Evolutionary conservation across 1,284 basidiomycete species (phyloP).

Genomic region (Kalmanozyma brasiliensis): DNA sequence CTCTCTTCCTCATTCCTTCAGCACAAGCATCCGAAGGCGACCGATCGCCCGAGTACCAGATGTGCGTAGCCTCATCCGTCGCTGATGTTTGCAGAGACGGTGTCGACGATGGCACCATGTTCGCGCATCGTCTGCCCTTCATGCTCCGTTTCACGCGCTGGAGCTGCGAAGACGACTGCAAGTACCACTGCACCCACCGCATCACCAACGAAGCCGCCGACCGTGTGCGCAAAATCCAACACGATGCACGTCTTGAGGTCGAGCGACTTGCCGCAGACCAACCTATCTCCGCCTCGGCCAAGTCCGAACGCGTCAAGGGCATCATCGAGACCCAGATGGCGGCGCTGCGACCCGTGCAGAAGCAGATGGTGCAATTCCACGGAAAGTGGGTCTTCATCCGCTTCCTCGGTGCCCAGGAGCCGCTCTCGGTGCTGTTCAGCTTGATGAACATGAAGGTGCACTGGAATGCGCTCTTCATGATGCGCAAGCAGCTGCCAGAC

Average conservation of each 20-base stretch:
- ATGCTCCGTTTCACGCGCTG: slow-evolving; percentile 71
- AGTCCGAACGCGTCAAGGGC: slow-evolving; percentile 8
- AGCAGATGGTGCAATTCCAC: slow-evolving; percentile 70
- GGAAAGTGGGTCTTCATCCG: slow-evolving; percentile 82
- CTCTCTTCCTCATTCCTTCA: slow-evolving; percentile 13
- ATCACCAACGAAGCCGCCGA: slow-evolving; percentile 76
- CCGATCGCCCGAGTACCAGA: slow-evolving; percentile 57
- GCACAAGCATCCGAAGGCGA: slow-evolving; percentile 62
- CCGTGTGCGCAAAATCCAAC: slow-evolving; percentile 60
- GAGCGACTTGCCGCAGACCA: slow-evolving; percentile 14
- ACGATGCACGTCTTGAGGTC: slow-evolving; percentile 56
- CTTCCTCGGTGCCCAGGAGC: slow-evolving; percentile 83
- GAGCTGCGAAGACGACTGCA: slow-evolving; percentile 88
- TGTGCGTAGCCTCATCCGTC: slow-evolving; percentile 59
- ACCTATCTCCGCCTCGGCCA: slow-evolving; percentile 11
- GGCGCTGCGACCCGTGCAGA: slow-evolving; percentile 54
- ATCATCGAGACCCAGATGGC: slow-evolving; percentile 42
- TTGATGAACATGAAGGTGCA: slow-evolving; percentile 79
- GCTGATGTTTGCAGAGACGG: slow-evolving; percentile 55
- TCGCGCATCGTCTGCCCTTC: slow-evolving; percentile 71
- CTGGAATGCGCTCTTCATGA: slow-evolving; percentile 40
- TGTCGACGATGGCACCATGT: slow-evolving; percentile 60
- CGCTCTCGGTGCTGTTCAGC: slow-evolving; percentile 89
- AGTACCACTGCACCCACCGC: slow-evolving; percentile 86
- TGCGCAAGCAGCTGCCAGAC: slow-evolving; percentile 53